Percentiles rank a stretch among this genome's conserved stretches.
Conservation (phyloP, 2,329 filamentous ascomycete species). For the Pyricularia grisea region DNA sequence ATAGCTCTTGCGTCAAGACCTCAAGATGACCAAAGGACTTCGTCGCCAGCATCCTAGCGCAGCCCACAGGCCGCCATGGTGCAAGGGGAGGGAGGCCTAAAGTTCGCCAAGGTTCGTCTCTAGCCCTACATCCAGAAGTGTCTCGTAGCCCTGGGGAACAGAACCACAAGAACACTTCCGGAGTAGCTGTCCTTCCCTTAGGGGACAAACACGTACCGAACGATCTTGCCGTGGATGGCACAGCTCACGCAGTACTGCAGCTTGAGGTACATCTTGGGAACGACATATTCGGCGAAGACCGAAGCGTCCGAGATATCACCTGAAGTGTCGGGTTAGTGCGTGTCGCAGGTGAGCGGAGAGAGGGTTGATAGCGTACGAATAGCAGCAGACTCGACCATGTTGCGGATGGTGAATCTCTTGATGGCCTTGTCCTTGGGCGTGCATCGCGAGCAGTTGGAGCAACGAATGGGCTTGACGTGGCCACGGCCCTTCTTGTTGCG, state of each 20-base stretch:
- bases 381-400: constrained; percentile 99
- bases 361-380: constrained; percentile 67
- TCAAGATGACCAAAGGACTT: too few relatives aligned
- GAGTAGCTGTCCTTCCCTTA: constrained; percentile 46
- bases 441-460: constrained; percentile 68
- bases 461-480: constrained; percentile 97
- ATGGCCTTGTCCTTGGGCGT: constrained; percentile 99
- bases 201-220: constrained; percentile 73
- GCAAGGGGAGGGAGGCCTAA: constrained; percentile 6
- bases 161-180: constrained; percentile 27
- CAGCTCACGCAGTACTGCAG: constrained; percentile 99
- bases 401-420: constrained; percentile 99
- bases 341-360: background rate
- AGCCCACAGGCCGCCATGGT: constrained; percentile 5
- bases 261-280: constrained; percentile 99
- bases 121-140: constrained; percentile 1
- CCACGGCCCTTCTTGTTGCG: constrained; percentile 99
- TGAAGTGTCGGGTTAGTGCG: constrained; percentile 25
- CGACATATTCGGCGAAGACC: constrained; percentile 97
- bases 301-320: constrained; percentile 99
- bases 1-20: background rate
- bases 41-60: background rate
- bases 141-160: background rate
- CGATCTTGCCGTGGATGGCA: constrained; percentile 99
- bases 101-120: constrained; percentile 32